These are phyloP conservation scores for Trichocomaceae sp. DNA, from an alignment of 2,329 filamentous ascomycete genomes.

Conservation along the genomic window DNA sequence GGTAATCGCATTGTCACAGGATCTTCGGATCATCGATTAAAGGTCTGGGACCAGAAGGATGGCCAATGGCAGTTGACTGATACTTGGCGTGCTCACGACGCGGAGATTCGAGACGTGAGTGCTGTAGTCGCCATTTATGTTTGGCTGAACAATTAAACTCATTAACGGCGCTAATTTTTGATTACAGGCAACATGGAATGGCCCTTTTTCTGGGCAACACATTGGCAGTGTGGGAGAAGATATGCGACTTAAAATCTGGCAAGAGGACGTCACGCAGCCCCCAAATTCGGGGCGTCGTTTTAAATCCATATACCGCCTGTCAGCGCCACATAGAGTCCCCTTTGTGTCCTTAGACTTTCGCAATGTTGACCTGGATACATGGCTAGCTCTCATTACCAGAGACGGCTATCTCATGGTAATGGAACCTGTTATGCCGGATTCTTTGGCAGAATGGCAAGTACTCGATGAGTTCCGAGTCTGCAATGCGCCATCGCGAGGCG, in stretches of 20 bases:
- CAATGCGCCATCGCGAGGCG: conserved; percentile 63
- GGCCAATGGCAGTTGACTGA: conserved; percentile 74
- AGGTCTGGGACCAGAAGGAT: conserved; percentile 76
- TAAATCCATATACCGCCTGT: conserved; percentile 58
- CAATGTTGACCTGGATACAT: conserved; percentile 74
- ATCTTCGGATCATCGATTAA: conserved; percentile 85
- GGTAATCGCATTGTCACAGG: conserved; percentile 87
- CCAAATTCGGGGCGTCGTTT: conserved; percentile 72
- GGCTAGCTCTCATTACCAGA: conserved; percentile 75
- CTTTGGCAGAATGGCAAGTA: conserved; percentile 65
- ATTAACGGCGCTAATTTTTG: neutral
- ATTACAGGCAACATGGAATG: conserved; percentile 80
- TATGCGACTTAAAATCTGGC: conserved; percentile 85
- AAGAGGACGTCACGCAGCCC: conserved; percentile 76
- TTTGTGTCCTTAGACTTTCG: conserved; percentile 79
- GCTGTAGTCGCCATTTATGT: conserved; percentile 3
- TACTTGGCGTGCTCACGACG: conserved; percentile 83
- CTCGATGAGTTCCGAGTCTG: conserved; percentile 73
- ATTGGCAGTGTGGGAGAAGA: conserved; percentile 85
- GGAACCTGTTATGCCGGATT: conserved; percentile 80
- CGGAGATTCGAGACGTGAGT: conserved; percentile 78
- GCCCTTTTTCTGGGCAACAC: conserved; percentile 80
- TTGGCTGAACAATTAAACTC: neutral
- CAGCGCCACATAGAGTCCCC: conserved; percentile 60
- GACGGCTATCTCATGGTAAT: conserved; percentile 74